Percentiles rank a stretch among this genome's conserved stretches.
These are phyloP conservation scores for Fraxinus baroniana DNA, from an alignment of 305 asterid genomes.

Conservation along the genomic window DNA sequence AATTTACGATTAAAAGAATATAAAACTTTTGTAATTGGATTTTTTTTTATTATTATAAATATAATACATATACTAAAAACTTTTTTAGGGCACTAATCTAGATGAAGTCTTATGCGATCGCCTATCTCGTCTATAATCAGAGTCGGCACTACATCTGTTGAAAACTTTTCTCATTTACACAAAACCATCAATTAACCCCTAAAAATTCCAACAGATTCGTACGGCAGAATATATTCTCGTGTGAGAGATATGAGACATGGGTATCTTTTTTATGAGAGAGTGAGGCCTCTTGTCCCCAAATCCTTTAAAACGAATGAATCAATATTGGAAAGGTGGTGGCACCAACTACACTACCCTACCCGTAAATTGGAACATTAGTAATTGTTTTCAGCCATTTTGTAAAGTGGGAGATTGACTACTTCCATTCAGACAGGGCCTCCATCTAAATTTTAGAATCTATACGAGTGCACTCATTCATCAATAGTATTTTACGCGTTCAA, in stretches of 20 bases:
- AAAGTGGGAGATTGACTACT: slow-evolving; percentile 12
- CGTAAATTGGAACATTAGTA: not conserved
- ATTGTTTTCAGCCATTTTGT: not conserved
- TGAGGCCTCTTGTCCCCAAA: slow-evolving; percentile 17
- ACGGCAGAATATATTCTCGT: slow-evolving; percentile 34
- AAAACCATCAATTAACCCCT: not conserved
- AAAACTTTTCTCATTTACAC: not conserved
- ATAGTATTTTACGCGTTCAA: not conserved
- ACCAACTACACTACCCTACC: slow-evolving; percentile 27
- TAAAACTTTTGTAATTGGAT: too few relatives aligned
- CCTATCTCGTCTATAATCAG: too few relatives aligned
- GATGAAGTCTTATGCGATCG: too few relatives aligned
- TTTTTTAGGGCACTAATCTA: too few relatives aligned
- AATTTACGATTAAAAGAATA: too few relatives aligned
- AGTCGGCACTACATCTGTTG: too few relatives aligned
- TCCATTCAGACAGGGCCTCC: not conserved
- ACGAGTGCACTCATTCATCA: not conserved
- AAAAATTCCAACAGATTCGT: not conserved
- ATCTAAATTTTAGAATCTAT: not conserved
- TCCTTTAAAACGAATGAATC: slow-evolving; percentile 12
- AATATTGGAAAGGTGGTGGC: slow-evolving; percentile 35
- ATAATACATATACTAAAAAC: too few relatives aligned
- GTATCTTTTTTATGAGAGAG: slow-evolving; percentile 25
- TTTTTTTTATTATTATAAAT: too few relatives aligned
- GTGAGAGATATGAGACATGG: slow-evolving; percentile 23